Evolutionary conservation across 1,284 basidiomycete genomes (phyloP).

Genomic region (Leccinum solheimii): DNA sequence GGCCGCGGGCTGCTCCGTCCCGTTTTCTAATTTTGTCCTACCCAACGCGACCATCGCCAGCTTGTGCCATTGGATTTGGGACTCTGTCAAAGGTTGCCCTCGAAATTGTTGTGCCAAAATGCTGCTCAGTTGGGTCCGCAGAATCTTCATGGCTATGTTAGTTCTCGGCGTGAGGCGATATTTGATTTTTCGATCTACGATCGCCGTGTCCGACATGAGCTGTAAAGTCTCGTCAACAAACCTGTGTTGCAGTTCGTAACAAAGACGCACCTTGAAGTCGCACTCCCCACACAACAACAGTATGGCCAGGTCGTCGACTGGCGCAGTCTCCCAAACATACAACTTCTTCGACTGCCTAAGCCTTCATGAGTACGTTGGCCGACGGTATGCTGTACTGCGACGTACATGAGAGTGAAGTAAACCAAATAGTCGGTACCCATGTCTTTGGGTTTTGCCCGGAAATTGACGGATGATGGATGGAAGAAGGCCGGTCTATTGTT

Average conservation of each 20-base stretch:
- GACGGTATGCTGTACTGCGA: conserved; percentile 10
- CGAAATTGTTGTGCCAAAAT: conserved; percentile 70
- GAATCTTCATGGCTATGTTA: conserved; percentile 77
- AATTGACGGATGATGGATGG: conserved; percentile 94
- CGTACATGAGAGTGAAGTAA: conserved; percentile 90
- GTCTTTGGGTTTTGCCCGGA: conserved; percentile 63
- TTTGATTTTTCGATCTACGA: conserved; percentile 85
- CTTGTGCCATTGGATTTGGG: conserved; percentile 71
- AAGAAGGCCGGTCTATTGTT: conserved; percentile 85
- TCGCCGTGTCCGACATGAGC: conserved; percentile 71
- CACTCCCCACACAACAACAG: conserved; percentile 88
- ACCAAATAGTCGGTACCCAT: conserved; percentile 76
- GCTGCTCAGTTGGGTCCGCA: conserved; percentile 67
- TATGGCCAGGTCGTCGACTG: conserved; percentile 84
- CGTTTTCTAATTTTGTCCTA: conserved; percentile 40
- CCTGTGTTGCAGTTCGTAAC: not conserved
- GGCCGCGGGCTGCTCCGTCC: conserved; percentile 13
- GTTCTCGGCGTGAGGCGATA: conserved; percentile 73
- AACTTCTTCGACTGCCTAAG: conserved; percentile 87
- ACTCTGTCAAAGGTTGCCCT: conserved; percentile 58
- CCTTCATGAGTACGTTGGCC: conserved; percentile 12
- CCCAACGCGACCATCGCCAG: conserved; percentile 64
- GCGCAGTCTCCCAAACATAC: conserved; percentile 97
- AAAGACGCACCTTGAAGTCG: conserved; percentile 75
- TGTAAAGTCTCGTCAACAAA: conserved; percentile 35